Conservation (phyloP, 2,329 filamentous ascomycete genomes). For the Fusarium succisae region DNA sequence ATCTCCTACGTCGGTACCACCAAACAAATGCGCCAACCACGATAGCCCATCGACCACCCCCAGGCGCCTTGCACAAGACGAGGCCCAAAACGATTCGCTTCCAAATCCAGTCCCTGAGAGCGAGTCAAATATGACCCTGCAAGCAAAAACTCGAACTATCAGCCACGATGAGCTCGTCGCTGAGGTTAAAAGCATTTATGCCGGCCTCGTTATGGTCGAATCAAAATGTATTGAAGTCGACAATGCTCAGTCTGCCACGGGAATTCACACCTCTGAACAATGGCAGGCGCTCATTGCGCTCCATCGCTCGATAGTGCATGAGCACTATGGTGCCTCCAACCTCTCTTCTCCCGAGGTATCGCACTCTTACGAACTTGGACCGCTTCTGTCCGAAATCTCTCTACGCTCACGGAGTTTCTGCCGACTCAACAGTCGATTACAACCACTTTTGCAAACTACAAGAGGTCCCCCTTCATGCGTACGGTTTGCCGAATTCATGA, state of each 20-base stretch:
- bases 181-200: not conserved
- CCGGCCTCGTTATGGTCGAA: not conserved
- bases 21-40: not conserved
- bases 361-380: no score
- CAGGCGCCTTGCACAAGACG: not conserved
- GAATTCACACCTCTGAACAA: rapidly evolving
- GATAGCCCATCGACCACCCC: not conserved
- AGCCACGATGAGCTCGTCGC: not conserved
- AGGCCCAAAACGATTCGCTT: rapidly evolving
- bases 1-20: rapidly evolving
- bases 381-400: rapidly evolving
- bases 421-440: not conserved
- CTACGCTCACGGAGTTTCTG: not conserved
- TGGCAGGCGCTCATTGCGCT: rapidly evolving
- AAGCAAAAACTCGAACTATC: not conserved
- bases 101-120: no score
- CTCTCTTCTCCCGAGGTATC: no score
- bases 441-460: not conserved
- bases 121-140: no score
- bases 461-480: not conserved
- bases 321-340: not conserved
- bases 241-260: not conserved
- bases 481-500: not conserved
- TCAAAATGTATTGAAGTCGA: not conserved
- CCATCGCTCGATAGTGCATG: rapidly evolving